Base-by-base conservation (phyloP, 2,329 filamentous ascomycete species). In the Monosporascus sp. region DNA sequence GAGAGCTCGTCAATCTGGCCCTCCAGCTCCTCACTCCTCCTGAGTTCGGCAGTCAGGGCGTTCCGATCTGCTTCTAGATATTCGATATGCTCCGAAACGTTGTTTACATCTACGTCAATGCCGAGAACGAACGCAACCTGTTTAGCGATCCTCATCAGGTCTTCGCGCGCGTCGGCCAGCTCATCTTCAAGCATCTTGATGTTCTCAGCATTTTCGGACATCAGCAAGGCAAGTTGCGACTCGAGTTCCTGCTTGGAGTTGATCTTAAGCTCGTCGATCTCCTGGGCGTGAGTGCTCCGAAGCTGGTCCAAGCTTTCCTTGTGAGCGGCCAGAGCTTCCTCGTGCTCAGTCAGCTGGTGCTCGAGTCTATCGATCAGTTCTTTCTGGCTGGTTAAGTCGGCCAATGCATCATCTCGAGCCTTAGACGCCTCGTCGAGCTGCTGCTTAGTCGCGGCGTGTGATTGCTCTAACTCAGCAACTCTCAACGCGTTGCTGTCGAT, bases 391-490 rank as follows among this genome's bases (percentile, higher is more conserved):
- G 73, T 69, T 0, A 73, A 69, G 50, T 83, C 78, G 2, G 71
- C 65, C 22, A 65, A 60, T 1, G 74, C 74, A 20, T 79, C 69
- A 22, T 84, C 81, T 51, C 84, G 83, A 1, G 82, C 78, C 50
- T 82, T 78, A 8, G 79, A 76, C 45, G 86, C 80, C 50, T 87
- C 80, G 39, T 89, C 82, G 11, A 95, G 78, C 62, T 93, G 81
- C 47, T 79, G 72, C 62, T 84, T 82, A 49, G 88, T 81, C 25
- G 79, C 78, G 34, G 80, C 70, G 65, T 95, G 87, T 4, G 86
- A 82, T 57, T 85, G 73, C 69, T 96, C 90, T 15, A 96, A 77
- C 58, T 88, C 82, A 3, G 84, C 78, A 31, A 96, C 84, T 62
- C 85, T 89, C 39, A 79, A 67, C 14, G 84, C 76, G 62, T 92